Evolutionary conservation across 495 filamentous ascomycete species (phyloP), one percentile per base, ranked within the genome.

Genomic region (Parachaetomium inaequale): DNA sequence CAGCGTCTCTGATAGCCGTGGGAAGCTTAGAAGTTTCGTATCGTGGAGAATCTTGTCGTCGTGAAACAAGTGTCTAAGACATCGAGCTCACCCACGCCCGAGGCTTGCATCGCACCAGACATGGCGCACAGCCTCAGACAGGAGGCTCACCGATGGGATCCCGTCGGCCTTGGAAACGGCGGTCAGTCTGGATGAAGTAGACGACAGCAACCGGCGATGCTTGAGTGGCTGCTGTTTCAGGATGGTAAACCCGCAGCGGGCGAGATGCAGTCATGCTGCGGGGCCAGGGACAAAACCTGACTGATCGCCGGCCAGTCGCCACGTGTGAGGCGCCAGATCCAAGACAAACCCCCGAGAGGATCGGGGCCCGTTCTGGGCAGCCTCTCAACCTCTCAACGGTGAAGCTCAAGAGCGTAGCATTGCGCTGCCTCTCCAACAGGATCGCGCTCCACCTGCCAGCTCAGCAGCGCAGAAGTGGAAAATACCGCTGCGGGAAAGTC

Each of bases 231-330:
- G 21, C 25, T 43, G 61, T 63, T 63, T 63, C 61, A 59, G n/a
- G 52, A 58, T 46, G 17, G 29, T 15, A 17, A 40, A n/a, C 49
- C 10, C 26, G 31, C 12, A 49, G 25, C 29, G 49, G 25, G 1
- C 28, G 17, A 34, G 60, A 57, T 57, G 60, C 60, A 36, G 61
- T 59, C 46, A 63, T 25, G 32, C 47, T 63, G 55, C 55, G 46
- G 46, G 45, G 31, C 46, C 55, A 55, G 46, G 54, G 45, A 23
- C 34, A 32, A 55, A 25, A 21, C 29, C 42, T 38, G 21, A 25
- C 19, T 52, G 43, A 53, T 17, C 47, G 32, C 31, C 21, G 12
- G 61, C n/a, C n/a, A n/a, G n/a, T n/a, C n/a, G n/a, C 55, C 61
- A 63, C 61, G 49, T 58, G 55, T 58, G 53, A 62, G 40, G 42